Evolutionary conservation across 2,329 filamentous ascomycete genomes (phyloP).

Genomic region (Knufia petricola): DNA sequence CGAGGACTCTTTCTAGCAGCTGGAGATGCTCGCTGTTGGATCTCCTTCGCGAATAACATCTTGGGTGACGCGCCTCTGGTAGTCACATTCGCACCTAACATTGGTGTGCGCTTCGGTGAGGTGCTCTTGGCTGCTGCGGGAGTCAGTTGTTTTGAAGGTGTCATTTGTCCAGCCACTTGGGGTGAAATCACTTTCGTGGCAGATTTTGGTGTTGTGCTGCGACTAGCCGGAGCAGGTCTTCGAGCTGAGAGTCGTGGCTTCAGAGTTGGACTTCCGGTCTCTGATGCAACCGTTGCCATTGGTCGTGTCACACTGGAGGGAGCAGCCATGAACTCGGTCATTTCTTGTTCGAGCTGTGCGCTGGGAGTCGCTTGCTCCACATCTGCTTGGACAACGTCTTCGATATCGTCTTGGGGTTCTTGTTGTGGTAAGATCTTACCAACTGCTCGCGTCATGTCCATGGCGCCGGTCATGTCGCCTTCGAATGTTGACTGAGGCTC

Average conservation of each 20-base stretch:
- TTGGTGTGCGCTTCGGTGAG: conserved; percentile 43
- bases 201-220: conserved; percentile 29
- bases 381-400: conserved; percentile 23
- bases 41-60: conserved; percentile 36
- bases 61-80: conserved; percentile 42
- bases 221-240: conserved; percentile 33
- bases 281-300: conserved; percentile 34
- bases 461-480: conserved; percentile 45
- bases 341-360: conserved; percentile 23
- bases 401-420: conserved; percentile 11
- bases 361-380: conserved; percentile 23
- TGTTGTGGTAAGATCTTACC: neutral
- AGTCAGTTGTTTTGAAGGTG: conserved; percentile 34
- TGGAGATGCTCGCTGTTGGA: conserved; percentile 31
- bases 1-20: conserved; percentile 25
- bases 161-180: conserved; percentile 27
- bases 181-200: conserved; percentile 22
- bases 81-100: conserved; percentile 35
- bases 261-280: conserved; percentile 46
- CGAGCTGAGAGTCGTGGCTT: conserved; percentile 40
- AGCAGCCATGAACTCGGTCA: conserved; percentile 16
- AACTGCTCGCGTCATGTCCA: conserved; percentile 41
- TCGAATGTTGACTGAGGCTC: conserved; percentile 29
- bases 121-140: conserved; percentile 37
- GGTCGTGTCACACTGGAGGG: conserved; percentile 10